Conservation (phyloP, 371 early-diverging fungal species). For the Parasitella parasitica region DNA sequence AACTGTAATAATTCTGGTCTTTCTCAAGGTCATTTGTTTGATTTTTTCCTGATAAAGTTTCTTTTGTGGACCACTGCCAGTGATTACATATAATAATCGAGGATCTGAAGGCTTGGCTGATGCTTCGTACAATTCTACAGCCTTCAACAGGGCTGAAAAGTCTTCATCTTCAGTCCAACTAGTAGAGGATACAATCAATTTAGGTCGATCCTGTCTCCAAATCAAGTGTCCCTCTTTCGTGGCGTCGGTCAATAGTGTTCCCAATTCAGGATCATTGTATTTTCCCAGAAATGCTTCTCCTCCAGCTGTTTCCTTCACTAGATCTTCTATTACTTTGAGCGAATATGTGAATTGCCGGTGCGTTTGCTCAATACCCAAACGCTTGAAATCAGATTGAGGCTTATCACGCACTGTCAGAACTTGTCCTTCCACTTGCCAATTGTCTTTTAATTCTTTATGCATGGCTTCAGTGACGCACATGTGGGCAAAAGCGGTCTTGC, state of each 20-base stretch:
- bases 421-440: slow-evolving; percentile 66
- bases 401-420: slow-evolving; percentile 73
- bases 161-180: slow-evolving; percentile 98
- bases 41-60: slow-evolving; percentile 67
- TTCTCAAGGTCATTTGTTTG: slow-evolving; percentile 43
- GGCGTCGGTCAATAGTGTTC: slow-evolving; percentile 46
- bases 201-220: slow-evolving; percentile 55
- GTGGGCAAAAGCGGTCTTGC: slow-evolving; percentile 75
- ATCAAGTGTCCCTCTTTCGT: slow-evolving; percentile 27
- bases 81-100: slow-evolving; percentile 78
- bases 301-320: slow-evolving; percentile 39
- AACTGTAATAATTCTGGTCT: slow-evolving; percentile 71
- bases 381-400: slow-evolving; percentile 68
- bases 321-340: neutral
- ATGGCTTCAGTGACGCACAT: slow-evolving; percentile 89
- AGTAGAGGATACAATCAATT: slow-evolving; percentile 86
- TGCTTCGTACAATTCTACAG: slow-evolving; percentile 61
- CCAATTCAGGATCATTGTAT: slow-evolving; percentile 14
- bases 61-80: slow-evolving; percentile 90
- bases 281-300: slow-evolving; percentile 13
- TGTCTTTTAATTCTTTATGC: slow-evolving; percentile 61
- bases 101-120: slow-evolving; percentile 45
- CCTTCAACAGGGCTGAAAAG: slow-evolving; percentile 78
- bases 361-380: slow-evolving; percentile 53
- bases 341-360: slow-evolving; percentile 38